phyloP scores from a whole-genome alignment of 768 basidiomycete species.

The Russula sp. region DNA sequence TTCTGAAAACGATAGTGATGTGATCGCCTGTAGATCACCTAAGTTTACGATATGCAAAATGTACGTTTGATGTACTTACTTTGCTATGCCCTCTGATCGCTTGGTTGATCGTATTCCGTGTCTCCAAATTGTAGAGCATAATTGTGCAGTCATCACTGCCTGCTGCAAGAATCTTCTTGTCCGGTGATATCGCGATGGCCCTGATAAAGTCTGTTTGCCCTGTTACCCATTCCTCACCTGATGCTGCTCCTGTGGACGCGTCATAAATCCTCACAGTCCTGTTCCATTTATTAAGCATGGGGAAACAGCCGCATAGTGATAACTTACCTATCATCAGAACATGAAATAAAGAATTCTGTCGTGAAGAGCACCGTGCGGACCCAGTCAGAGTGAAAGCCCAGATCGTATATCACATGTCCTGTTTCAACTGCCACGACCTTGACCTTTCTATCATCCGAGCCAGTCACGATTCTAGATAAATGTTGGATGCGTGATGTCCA shows the following conservation, averaged over 20 bases:
- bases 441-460: slow-evolving; percentile 13
- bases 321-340: slow-evolving; percentile 11
- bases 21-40: not conserved
- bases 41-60: not conserved
- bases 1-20: slow-evolving; percentile 5
- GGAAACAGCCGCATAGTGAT: not conserved
- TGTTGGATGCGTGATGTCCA: not conserved
- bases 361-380: slow-evolving; percentile 4
- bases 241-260: slow-evolving; percentile 2
- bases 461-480: slow-evolving; percentile 7
- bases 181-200: slow-evolving; percentile 25
- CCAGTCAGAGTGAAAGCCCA: slow-evolving; percentile 12
- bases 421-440: slow-evolving; percentile 9
- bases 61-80: not conserved
- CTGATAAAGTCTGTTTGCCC: slow-evolving; percentile 11
- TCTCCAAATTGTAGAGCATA: slow-evolving; percentile 9
- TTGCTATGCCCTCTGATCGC: slow-evolving; percentile 4
- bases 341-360: not conserved
- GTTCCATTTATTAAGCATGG: not conserved
- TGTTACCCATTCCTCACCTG: slow-evolving; percentile 5
- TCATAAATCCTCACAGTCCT: slow-evolving; percentile 16
- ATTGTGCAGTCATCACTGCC: slow-evolving; percentile 9
- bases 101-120: not conserved
- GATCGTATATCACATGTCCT: slow-evolving; percentile 3
- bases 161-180: slow-evolving; percentile 23